phyloP scores from a whole-genome alignment of 2,329 filamentous ascomycete genomes.

The Colletotrichum tofieldiae region DNA sequence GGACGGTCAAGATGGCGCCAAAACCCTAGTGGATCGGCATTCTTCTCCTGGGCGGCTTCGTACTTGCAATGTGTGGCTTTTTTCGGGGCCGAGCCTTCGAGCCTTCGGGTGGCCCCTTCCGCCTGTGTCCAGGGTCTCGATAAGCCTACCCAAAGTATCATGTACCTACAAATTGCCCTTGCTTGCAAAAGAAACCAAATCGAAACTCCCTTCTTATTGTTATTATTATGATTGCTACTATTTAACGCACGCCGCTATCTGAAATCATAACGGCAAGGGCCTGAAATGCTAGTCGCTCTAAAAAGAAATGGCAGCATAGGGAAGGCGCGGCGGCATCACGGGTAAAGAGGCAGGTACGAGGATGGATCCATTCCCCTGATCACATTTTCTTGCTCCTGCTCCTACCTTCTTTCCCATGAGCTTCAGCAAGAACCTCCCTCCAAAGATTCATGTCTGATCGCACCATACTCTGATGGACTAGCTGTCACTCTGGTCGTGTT shows the following conservation, averaged over 20 bases:
- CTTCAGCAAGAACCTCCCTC: no score
- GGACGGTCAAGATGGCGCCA: neutral
- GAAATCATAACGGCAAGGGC: no score
- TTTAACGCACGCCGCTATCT: neutral
- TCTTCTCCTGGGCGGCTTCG: neutral
- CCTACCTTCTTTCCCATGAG: neutral
- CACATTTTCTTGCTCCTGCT: no score
- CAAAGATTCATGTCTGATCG: neutral
- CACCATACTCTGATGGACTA: neutral
- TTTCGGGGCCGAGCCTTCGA: neutral
- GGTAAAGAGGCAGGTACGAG: neutral
- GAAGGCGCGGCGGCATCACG: no score
- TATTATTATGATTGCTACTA: no score
- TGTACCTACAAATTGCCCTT: neutral
- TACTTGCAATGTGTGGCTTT: no score
- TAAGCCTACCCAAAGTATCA: neutral
- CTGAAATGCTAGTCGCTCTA: no score
- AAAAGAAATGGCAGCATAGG: neutral
- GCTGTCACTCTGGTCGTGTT: neutral
- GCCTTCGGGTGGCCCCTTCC: neutral
- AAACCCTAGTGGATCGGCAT: neutral
- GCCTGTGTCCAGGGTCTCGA: neutral
- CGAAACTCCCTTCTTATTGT: no score
- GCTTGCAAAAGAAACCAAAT: no score
- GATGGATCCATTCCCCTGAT: neutral